phyloP scores from a whole-genome alignment of 495 filamentous ascomycete genomes.

The Antarctomyces pellizariae region DNA sequence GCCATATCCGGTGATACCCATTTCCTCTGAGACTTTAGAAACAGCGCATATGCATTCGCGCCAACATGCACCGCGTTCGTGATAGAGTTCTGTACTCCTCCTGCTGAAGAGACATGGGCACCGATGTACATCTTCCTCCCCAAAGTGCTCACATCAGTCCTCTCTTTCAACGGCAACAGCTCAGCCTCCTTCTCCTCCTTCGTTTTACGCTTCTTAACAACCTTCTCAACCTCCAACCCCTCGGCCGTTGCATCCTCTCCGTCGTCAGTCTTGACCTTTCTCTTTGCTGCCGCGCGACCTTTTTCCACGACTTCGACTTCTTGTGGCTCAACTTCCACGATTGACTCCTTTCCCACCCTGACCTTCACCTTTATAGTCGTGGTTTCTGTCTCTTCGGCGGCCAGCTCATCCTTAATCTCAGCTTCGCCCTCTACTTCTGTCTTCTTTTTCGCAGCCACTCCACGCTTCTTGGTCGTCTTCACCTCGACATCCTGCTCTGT shows the following conservation, averaged over 20 bases:
- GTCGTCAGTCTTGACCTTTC: conserved; percentile 7
- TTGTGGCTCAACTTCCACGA: conserved; percentile 1
- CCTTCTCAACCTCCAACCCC: conserved; percentile 5
- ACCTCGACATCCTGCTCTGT: background rate
- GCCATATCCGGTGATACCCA: conserved; percentile 71
- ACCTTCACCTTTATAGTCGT: conserved; percentile 5
- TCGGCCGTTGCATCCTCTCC: conserved; percentile 6
- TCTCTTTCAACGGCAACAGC: conserved; percentile 37
- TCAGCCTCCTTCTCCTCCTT: conserved; percentile 13
- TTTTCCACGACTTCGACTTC: background rate
- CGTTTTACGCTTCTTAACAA: conserved; percentile 11
- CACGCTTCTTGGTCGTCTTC: background rate
- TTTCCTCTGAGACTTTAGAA: conserved; percentile 87
- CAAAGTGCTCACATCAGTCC: conserved; percentile 35
- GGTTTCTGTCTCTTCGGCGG: background rate
- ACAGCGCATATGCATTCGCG: conserved; percentile 80
- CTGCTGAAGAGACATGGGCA: conserved; percentile 75
- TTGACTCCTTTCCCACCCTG: conserved; percentile 2
- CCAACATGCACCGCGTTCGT: conserved; percentile 61
- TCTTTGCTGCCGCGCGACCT: conserved; percentile 5
- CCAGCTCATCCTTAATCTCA: conserved; percentile 1
- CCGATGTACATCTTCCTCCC: conserved; percentile 59
- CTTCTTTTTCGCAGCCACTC: background rate
- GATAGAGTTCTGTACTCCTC: conserved; percentile 78
- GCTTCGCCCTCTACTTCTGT: conserved; percentile 3